phyloP scores from a whole-genome alignment of 2,329 filamentous ascomycete genomes.

The Furcasterigmium sp. region DNA sequence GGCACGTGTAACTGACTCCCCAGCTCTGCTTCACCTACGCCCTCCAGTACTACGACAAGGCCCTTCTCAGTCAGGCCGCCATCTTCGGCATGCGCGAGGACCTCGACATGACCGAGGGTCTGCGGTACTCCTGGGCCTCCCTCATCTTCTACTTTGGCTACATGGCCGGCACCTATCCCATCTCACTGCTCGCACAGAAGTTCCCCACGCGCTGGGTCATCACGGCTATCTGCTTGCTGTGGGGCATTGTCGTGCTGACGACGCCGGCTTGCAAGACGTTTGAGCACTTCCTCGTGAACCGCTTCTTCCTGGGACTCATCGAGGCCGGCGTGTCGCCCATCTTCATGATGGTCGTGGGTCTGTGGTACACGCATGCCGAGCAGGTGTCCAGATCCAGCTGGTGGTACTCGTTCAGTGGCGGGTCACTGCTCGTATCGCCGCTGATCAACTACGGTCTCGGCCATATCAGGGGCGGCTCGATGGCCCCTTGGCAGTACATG shows the following conservation, averaged over 20 bases:
- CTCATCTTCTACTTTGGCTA: slow-evolving; percentile 28
- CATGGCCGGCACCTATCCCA: slow-evolving; percentile 22
- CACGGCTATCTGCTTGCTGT: slow-evolving; percentile 20
- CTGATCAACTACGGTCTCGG: slow-evolving; percentile 28
- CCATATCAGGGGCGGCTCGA: slow-evolving; percentile 18
- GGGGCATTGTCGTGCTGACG: slow-evolving; percentile 23
- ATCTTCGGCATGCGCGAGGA: slow-evolving; percentile 21
- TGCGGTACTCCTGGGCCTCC: slow-evolving; percentile 23
- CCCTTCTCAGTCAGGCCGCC: slow-evolving; percentile 17
- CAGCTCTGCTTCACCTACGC: slow-evolving; percentile 22
- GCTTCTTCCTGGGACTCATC: slow-evolving; percentile 30
- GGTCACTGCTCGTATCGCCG: slow-evolving; percentile 25
- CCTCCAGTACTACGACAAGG: slow-evolving; percentile 19
- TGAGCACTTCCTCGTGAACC: slow-evolving; percentile 22
- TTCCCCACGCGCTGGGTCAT: slow-evolving; percentile 22
- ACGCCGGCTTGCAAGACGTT: slow-evolving; percentile 25
- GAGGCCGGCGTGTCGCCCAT: slow-evolving; percentile 25
- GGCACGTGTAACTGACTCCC: neutral
- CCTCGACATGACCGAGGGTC: slow-evolving; percentile 17
- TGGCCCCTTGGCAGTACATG: slow-evolving; percentile 26
- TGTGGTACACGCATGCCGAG: slow-evolving; percentile 32
- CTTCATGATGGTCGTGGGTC: slow-evolving; percentile 29
- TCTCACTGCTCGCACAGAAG: slow-evolving; percentile 21
- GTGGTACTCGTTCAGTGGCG: slow-evolving; percentile 32
- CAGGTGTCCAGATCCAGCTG: slow-evolving; percentile 28